phyloP scores from a whole-genome alignment of 2,329 filamentous ascomycete species.

The Huntiella omanensis region DNA sequence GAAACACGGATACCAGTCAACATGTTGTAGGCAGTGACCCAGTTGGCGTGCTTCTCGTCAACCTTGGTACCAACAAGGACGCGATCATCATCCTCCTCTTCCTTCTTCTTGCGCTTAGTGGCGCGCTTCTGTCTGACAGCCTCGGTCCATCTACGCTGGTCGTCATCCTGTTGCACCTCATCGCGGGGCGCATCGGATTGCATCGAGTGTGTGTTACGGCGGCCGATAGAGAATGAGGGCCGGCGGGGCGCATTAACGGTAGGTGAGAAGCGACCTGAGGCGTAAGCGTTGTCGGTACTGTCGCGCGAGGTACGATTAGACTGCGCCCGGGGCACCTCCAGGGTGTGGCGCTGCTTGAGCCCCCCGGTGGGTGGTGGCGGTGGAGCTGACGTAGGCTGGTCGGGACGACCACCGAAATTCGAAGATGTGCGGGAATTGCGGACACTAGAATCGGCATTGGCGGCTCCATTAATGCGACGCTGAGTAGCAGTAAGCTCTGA shows the following conservation, averaged over 20 bases:
- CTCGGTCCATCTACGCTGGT: constrained; percentile 82
- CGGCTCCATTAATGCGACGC: constrained; percentile 3
- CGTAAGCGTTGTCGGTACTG: constrained; percentile 42
- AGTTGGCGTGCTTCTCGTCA: constrained; percentile 91
- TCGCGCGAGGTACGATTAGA: constrained; percentile 57
- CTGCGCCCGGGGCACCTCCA: constrained; percentile 60
- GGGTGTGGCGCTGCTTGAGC: constrained; percentile 66
- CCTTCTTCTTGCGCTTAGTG: constrained; percentile 63
- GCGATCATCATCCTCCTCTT: constrained; percentile 80
- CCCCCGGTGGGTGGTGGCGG: constrained; percentile 24
- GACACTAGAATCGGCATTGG: constrained; percentile 3
- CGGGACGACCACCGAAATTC: constrained; percentile 3
- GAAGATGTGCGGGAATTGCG: constrained; percentile 5
- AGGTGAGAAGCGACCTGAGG: constrained; percentile 70
- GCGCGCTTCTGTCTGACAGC: constrained; percentile 81
- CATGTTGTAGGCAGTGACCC: constrained; percentile 98
- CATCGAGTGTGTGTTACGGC: constrained; percentile 67
- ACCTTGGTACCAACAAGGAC: constrained; percentile 95
- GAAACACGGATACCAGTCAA: constrained; percentile 94
- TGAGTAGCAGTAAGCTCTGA: constrained; percentile 7
- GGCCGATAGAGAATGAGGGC: constrained; percentile 64
- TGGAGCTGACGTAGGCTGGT: constrained; percentile 9
- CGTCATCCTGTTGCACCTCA: constrained; percentile 71
- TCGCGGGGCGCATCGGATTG: constrained; percentile 71
- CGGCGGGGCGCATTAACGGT: constrained; percentile 36